These are phyloP conservation scores for Lasiodiplodia sp. DNA, from an alignment of 2,329 filamentous ascomycete species.

Conservation along the genomic window DNA sequence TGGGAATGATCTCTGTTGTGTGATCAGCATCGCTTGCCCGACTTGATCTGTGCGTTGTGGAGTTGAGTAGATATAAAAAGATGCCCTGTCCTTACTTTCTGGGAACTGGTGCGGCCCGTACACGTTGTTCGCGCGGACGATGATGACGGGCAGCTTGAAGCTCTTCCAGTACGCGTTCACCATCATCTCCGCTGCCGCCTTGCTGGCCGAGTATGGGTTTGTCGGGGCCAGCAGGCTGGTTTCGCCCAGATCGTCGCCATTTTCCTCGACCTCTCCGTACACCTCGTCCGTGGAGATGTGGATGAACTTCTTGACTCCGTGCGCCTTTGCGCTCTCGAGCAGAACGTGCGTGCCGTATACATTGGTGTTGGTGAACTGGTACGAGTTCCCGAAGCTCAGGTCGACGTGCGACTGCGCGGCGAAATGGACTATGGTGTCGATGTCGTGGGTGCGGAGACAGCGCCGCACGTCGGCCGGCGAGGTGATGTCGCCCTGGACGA, in stretches of 20 bases:
- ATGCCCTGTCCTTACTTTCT: constrained; percentile 67
- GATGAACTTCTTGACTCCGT: constrained; percentile 75
- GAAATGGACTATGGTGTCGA: constrained; percentile 85
- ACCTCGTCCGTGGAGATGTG: constrained; percentile 88
- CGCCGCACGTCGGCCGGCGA: constrained; percentile 73
- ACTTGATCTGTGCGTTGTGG: constrained; percentile 17
- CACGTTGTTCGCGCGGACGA: constrained; percentile 84
- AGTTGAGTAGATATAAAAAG: constrained; percentile 18
- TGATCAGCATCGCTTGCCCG: constrained; percentile 26
- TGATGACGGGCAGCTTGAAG: constrained; percentile 80
- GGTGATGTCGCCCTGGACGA: constrained; percentile 81
- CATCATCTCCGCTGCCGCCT: constrained; percentile 83
- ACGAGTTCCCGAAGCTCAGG: constrained; percentile 82
- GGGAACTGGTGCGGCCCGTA: constrained; percentile 86
- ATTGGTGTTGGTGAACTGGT: constrained; percentile 81
- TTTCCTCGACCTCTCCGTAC: constrained; percentile 79
- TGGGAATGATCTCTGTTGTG: constrained; percentile 77
- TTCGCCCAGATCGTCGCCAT: constrained; percentile 75
- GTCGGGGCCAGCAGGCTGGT: constrained; percentile 78
- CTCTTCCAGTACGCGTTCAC: constrained; percentile 87
- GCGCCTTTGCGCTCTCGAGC: constrained; percentile 76
- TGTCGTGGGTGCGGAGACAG: constrained; percentile 73
- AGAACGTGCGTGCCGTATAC: constrained; percentile 86
- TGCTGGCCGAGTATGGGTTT: constrained; percentile 82
- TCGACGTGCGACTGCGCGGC: constrained; percentile 88